Evolutionary conservation across 257 asterid species (phyloP).

Genomic region (Haberlea rhodopensis): DNA sequence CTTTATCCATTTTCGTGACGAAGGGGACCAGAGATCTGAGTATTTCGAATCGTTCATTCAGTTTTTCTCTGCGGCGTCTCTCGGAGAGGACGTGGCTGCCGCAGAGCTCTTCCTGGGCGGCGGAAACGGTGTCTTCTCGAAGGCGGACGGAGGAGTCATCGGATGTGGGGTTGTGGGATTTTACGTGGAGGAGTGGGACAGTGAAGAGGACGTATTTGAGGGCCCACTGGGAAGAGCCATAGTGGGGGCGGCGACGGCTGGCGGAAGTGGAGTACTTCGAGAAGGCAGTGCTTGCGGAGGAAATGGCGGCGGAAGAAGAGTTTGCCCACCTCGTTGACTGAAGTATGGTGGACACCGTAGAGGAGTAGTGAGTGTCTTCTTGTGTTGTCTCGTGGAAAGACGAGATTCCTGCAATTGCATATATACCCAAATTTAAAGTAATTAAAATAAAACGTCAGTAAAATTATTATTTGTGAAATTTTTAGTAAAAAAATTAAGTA

Average conservation of each 20-base stretch:
- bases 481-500: too few species aligned
- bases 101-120: slow-evolving; percentile 43
- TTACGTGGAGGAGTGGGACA: slow-evolving; percentile 57
- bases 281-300: too few species aligned
- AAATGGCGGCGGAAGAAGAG: slow-evolving; percentile 2
- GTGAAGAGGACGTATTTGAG: slow-evolving; percentile 71
- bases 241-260: slow-evolving; percentile 19
- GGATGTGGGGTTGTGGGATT: slow-evolving; percentile 11
- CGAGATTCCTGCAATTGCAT: slow-evolving; percentile 29
- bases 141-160: too few species aligned
- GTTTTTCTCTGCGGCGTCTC: slow-evolving; percentile 78
- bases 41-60: slow-evolving; percentile 60
- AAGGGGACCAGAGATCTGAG: slow-evolving; percentile 73
- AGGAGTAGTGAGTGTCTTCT: slow-evolving; percentile 55
- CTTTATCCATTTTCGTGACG: slow-evolving; percentile 86
- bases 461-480: too few species aligned
- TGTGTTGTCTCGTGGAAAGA: slow-evolving; percentile 29
- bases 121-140: too few species aligned
- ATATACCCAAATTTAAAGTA: too few species aligned
- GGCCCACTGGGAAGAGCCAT: slow-evolving; percentile 48
- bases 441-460: too few species aligned
- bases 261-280: slow-evolving; percentile 1
- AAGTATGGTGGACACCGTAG: slow-evolving; percentile 58
- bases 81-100: slow-evolving; percentile 67
- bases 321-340: slow-evolving; percentile 37